Conservation (phyloP, 2,329 filamentous ascomycete species). For the Bipolaris bicolor region DNA sequence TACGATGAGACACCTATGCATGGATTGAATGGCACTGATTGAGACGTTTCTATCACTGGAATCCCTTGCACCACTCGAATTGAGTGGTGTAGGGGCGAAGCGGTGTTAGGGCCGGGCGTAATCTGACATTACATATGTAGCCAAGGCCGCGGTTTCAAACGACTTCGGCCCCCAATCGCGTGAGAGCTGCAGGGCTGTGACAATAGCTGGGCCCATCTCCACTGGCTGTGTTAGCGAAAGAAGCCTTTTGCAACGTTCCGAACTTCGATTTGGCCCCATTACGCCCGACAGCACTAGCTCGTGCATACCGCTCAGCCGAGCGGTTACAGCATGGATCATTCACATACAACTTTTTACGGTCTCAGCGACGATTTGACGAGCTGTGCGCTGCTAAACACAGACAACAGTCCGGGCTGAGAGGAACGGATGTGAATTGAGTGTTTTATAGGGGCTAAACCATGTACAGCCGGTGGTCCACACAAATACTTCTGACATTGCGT, state of each 20-base stretch:
- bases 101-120: conserved; percentile 29
- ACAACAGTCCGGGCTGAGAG: conserved; percentile 10
- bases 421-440: conserved; percentile 17
- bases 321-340: conserved; percentile 28
- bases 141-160: conserved; percentile 13
- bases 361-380: neutral
- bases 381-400: neutral
- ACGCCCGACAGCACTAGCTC: conserved; percentile 17
- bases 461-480: conserved; percentile 6
- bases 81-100: conserved; percentile 11
- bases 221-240: conserved; percentile 23
- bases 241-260: conserved; percentile 25
- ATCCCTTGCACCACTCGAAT: conserved; percentile 8
- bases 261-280: conserved; percentile 26
- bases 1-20: conserved; percentile 25
- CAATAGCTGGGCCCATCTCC: conserved; percentile 8
- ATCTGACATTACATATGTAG: conserved; percentile 34
- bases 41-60: conserved; percentile 21
- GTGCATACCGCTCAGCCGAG: conserved; percentile 18
- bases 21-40: conserved; percentile 17
- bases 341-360: neutral
- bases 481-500: neutral
- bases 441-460: conserved; percentile 28
- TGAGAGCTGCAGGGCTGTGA: conserved; percentile 17
- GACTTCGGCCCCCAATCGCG: conserved; percentile 19